Evolutionary conservation across 331 rosid species (phyloP).

Genomic region (Quercus phellos): DNA sequence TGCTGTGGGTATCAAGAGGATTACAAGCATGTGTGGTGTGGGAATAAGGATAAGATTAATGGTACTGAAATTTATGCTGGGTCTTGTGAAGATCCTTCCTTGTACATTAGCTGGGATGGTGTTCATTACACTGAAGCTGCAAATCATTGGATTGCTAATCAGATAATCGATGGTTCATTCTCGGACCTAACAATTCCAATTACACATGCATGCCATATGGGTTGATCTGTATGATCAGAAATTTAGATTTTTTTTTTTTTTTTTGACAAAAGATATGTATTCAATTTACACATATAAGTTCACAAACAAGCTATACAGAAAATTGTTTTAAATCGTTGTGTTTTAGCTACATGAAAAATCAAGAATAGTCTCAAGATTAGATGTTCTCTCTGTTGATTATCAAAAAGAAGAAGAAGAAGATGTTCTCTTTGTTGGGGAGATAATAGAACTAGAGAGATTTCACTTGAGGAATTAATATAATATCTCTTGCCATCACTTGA

Average conservation of each 20-base stretch:
- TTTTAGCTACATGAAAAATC: no score
- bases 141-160: slow-evolving; percentile 59
- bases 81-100: slow-evolving; percentile 65
- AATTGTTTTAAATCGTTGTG: no score
- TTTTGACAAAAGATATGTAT: background rate
- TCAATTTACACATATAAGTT: background rate
- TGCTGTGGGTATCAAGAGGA: slow-evolving; percentile 79
- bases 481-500: no score
- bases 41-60: slow-evolving; percentile 41
- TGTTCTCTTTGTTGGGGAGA: no score
- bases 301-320: background rate
- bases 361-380: no score
- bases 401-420: no score
- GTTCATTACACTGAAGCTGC: slow-evolving; percentile 85
- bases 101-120: slow-evolving; percentile 79
- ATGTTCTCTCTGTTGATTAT: no score
- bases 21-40: slow-evolving; percentile 51
- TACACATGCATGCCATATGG: slow-evolving; percentile 37
- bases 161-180: slow-evolving; percentile 47
- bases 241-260: no score
- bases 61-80: slow-evolving; percentile 46
- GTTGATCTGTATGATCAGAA: background rate
- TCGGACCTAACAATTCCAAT: slow-evolving; percentile 57
- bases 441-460: no score
- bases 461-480: no score